Conservation (phyloP, 805 yeast species). For the Kregervanrija pseudodelftensis region DNA sequence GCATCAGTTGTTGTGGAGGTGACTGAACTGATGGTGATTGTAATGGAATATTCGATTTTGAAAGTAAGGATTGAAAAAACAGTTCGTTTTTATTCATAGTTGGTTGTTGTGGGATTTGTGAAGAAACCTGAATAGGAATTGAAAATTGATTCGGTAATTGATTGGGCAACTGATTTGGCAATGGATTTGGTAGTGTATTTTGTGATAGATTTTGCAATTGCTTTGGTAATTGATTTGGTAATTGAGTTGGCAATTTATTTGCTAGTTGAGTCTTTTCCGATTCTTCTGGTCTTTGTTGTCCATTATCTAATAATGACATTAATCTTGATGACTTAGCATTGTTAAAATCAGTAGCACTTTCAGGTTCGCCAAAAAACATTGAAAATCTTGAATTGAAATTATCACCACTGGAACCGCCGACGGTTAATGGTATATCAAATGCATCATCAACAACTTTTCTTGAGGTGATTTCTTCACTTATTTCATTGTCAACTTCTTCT, state of each 20-base stretch:
- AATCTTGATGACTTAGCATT: constrained; percentile 27
- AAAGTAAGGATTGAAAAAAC: constrained; percentile 41
- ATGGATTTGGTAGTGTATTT: too few relatives aligned
- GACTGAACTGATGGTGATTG: constrained; percentile 7
- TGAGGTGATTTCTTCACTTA: not conserved
- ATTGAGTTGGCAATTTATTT: not conserved
- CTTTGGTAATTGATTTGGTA: not conserved
- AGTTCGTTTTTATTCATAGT: constrained; percentile 25
- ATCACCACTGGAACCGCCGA: constrained; percentile 2
- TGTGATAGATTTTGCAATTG: too few relatives aligned
- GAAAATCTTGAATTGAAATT: constrained; percentile 17
- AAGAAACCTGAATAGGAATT: too few relatives aligned
- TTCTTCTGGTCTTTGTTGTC: not conserved
- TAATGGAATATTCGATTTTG: constrained; percentile 22
- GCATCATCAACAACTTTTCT: constrained; percentile 7
- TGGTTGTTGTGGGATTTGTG: not conserved
- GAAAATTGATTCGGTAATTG: too few relatives aligned
- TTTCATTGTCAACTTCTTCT: not conserved
- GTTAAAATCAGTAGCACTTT: constrained; percentile 30
- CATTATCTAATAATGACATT: constrained; percentile 10
- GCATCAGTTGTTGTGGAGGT: not conserved
- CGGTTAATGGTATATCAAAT: constrained; percentile 5
- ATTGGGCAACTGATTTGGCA: too few relatives aligned
- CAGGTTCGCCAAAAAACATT: constrained; percentile 18
- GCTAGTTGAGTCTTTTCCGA: not conserved